Evolutionary conservation across 1,284 basidiomycete genomes (phyloP).

Genomic region (Xerocomus amazonicus): DNA sequence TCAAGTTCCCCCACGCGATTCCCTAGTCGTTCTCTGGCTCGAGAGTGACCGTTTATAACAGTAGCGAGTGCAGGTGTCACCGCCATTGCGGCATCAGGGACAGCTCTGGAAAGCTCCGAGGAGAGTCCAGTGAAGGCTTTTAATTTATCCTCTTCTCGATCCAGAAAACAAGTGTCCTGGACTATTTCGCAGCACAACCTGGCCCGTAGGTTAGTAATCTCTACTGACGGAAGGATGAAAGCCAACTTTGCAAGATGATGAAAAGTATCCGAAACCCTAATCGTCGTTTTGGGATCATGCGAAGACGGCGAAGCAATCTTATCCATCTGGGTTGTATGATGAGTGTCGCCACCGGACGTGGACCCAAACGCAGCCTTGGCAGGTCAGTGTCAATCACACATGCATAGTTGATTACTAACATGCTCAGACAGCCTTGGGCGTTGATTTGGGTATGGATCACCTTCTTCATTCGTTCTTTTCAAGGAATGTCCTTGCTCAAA

Average conservation of each 20-base stretch:
- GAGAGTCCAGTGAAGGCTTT: constrained; percentile 47
- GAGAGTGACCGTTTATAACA: constrained; percentile 40
- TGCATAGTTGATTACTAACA: constrained; percentile 18
- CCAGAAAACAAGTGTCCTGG: constrained; percentile 39
- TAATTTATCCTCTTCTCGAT: constrained; percentile 39
- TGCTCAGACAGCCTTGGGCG: constrained; percentile 28
- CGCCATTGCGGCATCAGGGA: constrained; percentile 37
- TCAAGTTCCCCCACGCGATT: constrained; percentile 38
- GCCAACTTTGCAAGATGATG: constrained; percentile 42
- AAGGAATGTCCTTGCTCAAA: constrained; percentile 18
- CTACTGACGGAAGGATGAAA: constrained; percentile 2
- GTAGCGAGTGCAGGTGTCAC: constrained; percentile 45
- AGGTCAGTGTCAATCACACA: constrained; percentile 13
- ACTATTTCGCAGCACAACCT: constrained; percentile 46
- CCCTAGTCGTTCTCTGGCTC: constrained; percentile 41
- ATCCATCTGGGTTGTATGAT: constrained; percentile 6
- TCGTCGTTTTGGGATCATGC: constrained; percentile 5
- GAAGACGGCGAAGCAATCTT: constrained; percentile 4
- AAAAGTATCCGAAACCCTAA: constrained; percentile 27
- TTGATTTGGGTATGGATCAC: constrained; percentile 27
- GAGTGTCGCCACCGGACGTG: constrained; percentile 4
- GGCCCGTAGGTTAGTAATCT: constrained; percentile 9
- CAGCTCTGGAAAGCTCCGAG: constrained; percentile 42
- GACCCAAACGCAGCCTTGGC: constrained; percentile 15
- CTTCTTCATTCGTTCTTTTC: constrained; percentile 31